These are phyloP conservation scores for Malassezia nana DNA, from an alignment of 1,284 basidiomycete genomes.

Conservation along the genomic window DNA sequence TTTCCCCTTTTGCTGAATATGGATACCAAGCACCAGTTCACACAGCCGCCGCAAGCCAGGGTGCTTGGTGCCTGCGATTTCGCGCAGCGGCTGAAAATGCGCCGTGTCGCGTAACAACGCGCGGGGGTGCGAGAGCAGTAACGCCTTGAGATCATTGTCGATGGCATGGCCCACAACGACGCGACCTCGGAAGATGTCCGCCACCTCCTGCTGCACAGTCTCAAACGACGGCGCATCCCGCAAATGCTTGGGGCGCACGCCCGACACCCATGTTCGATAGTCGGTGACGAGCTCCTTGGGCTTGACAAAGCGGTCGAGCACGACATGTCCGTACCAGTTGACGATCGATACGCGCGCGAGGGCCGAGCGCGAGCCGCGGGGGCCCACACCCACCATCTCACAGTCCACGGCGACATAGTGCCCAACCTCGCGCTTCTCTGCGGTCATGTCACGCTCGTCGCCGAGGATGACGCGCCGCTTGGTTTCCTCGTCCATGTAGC, in stretches of 20 bases:
- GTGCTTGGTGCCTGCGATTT: constrained; percentile 56
- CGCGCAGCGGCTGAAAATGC: constrained; percentile 52
- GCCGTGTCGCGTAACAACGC: constrained; percentile 75
- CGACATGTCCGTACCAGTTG: constrained; percentile 72
- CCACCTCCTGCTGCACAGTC: constrained; percentile 69
- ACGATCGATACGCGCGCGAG: constrained; percentile 84
- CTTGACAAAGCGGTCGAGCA: constrained; percentile 75
- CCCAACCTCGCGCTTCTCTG: constrained; percentile 23
- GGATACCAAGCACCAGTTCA: constrained; percentile 67
- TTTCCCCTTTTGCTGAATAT: constrained; percentile 60
- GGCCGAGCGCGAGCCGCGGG: constrained; percentile 66
- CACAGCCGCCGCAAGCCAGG: constrained; percentile 72
- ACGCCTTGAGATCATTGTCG: constrained; percentile 77
- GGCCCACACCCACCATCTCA: constrained; percentile 93
- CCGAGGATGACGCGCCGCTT: constrained; percentile 34
- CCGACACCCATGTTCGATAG: constrained; percentile 84
- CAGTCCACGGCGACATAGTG: constrained; percentile 77
- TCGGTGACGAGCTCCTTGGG: constrained; percentile 84
- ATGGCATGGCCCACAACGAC: constrained; percentile 90
- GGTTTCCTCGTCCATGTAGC: constrained; percentile 23
- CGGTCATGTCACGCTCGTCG: constrained; percentile 19
- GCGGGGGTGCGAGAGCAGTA: constrained; percentile 80
- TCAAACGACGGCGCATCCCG: constrained; percentile 62
- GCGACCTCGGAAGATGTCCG: constrained; percentile 66
- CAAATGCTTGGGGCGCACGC: constrained; percentile 70